These are phyloP conservation scores for Gnomoniopsis sp. DNA, from an alignment of 2,329 filamentous ascomycete genomes.

Conservation along the genomic window DNA sequence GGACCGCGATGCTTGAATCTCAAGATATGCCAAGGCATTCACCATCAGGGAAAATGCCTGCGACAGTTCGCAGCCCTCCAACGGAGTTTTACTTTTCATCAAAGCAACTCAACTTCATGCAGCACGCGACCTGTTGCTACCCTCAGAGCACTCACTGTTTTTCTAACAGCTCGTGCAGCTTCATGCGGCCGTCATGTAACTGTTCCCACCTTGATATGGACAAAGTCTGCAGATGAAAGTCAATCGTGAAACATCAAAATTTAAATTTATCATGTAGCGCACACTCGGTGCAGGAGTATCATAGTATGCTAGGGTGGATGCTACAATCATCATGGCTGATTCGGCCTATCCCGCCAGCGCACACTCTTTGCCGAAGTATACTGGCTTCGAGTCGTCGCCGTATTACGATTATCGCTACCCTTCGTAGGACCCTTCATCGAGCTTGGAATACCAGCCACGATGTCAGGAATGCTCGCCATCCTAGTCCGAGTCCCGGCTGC, in stretches of 20 bases:
- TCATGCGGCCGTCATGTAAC: not conserved
- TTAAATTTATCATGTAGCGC: not conserved
- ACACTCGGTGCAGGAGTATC: not conserved
- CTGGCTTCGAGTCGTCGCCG: not conserved
- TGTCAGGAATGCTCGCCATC: constrained; percentile 14
- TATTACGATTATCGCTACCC: not conserved
- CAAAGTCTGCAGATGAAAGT: not conserved
- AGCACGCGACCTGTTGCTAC: not conserved
- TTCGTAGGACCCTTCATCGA: constrained; percentile 8
- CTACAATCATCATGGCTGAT: not conserved
- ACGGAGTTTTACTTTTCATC: not conserved
- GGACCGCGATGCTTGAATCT: not conserved
- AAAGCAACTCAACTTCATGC: not conserved
- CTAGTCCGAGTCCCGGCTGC: not conserved
- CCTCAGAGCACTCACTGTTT: not conserved
- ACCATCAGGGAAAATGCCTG: not conserved
- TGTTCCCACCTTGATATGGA: not conserved
- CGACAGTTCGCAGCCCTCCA: not conserved
- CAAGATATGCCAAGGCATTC: not conserved
- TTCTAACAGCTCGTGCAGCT: not conserved
- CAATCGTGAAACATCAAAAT: not conserved
- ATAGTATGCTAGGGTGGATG: not conserved
- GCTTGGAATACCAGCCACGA: constrained; percentile 17
- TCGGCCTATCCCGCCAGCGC: constrained; percentile 5
- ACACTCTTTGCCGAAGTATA: constrained; percentile 3